Base-by-base conservation (phyloP, 805 yeast genomes). In the Pichia pseudocactophila region DNA sequence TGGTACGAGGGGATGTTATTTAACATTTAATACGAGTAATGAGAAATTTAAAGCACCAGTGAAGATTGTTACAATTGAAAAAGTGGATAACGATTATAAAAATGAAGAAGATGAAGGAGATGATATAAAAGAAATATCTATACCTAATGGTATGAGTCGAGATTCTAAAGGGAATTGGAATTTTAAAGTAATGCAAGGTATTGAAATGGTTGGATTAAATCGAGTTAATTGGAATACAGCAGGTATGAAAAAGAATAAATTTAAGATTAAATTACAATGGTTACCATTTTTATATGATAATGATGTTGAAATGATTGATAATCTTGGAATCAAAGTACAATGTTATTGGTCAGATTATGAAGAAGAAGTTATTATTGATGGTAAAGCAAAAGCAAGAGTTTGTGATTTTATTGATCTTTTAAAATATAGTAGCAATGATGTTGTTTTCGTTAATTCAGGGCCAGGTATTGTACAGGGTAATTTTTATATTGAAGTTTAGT, bases 301-400 rank as follows among this genome's bases (percentile, higher is more conserved):
- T 31, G 64, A 61, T 18, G 59, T 52, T 25, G 61, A 54, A 13
- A 60, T 58, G n/a, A 44, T 40, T 3, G 35, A 39, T 17, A 20
- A 64, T 43, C 59, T 86, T 39, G 80, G 78, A 8, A 70, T 87
- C 1, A 59, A 65, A 7, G 70, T 87, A 8, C 67, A 73, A 19
- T 88, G 96, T 56, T 76, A 66, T 53, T 88, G 90, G 89, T 83
- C 86, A 8, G 94, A 87, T 50, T 75, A 76, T 56, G 78, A 76
- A 30, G 73, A 57, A 39, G 56, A 60, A 19, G 54, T 64, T 7
- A 58, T 61, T 17, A 68, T 66, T 35, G 70, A 64, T 38, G 76
- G 70, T 1, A 57, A 50, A 12, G 7, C 13, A 4, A 47, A 49
- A 41, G 22, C 37, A 36, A 71, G 69, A 44, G 59, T 85, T 4